Percentiles rank a stretch among this genome's conserved stretches.
These are phyloP conservation scores for Solanum sejunctum DNA, from an alignment of 257 asterid species.

Conservation along the genomic window DNA sequence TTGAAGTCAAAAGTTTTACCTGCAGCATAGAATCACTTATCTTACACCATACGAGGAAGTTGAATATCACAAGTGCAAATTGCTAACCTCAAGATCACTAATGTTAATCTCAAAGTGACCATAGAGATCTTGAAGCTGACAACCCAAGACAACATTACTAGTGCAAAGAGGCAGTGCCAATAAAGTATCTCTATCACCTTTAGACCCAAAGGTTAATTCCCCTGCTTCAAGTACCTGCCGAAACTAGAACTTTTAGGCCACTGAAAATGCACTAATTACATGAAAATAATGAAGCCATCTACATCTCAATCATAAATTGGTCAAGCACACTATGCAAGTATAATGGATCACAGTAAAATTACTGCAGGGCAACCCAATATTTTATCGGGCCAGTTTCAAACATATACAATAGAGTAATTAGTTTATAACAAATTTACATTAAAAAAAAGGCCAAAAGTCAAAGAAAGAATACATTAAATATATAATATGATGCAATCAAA, in stretches of 20 bases:
- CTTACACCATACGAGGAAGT: neutral
- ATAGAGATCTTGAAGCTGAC: constrained; percentile 59
- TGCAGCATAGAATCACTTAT: constrained; percentile 23
- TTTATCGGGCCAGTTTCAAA: neutral
- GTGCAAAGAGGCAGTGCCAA: constrained; percentile 13
- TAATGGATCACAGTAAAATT: neutral
- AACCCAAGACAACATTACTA: constrained; percentile 20
- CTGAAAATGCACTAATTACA: neutral
- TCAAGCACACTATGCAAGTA: neutral
- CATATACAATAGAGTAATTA: neutral
- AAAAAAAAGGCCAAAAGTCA: neutral
- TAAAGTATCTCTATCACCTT: constrained; percentile 24
- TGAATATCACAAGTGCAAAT: constrained; percentile 1
- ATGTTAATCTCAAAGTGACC: constrained; percentile 47
- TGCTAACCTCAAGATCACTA: constrained; percentile 55
- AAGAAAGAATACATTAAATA: neutral
- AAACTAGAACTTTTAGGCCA: constrained; percentile 9
- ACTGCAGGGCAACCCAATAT: neutral
- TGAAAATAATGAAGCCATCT: neutral
- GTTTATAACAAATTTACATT: neutral
- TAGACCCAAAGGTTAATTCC: constrained; percentile 44
- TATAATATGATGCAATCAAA: neutral
- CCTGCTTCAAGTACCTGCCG: constrained; percentile 61
- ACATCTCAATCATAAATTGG: neutral
- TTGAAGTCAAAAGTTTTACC: constrained; percentile 37